A percentile compares a stretch with the other conserved stretches of the same genome.
These are phyloP conservation scores for Thecaphora frezii DNA, from an alignment of 1,284 basidiomycete species.

Conservation along the genomic window DNA sequence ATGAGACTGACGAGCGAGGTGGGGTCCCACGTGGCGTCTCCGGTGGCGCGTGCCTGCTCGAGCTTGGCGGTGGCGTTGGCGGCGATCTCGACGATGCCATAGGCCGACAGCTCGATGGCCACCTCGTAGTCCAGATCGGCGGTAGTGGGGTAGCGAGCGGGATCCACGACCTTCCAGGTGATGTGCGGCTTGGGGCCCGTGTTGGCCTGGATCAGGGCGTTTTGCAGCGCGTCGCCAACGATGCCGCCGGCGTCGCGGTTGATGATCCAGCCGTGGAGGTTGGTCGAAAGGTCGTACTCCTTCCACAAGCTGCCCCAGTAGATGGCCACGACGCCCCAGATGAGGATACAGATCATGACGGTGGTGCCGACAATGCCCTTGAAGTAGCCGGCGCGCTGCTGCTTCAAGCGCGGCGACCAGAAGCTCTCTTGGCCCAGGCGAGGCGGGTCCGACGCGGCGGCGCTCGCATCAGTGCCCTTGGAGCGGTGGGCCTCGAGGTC, in stretches of 20 bases:
- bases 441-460: too few relatives aligned
- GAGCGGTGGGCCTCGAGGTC: too few relatives aligned
- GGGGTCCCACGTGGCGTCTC: conserved; percentile 44
- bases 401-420: conserved; percentile 31
- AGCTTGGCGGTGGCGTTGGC: conserved; percentile 34
- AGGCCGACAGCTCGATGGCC: conserved; percentile 15
- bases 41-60: conserved; percentile 34
- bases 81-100: conserved; percentile 42
- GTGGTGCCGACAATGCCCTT: conserved; percentile 24
- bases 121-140: conserved; percentile 34
- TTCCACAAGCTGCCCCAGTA: conserved; percentile 54
- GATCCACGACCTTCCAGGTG: conserved; percentile 35
- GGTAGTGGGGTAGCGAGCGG: conserved; percentile 23
- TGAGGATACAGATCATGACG: conserved; percentile 29
- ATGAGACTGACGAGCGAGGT: conserved; percentile 29
- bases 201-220: conserved; percentile 36
- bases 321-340: conserved; percentile 39
- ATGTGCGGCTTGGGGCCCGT: conserved; percentile 37
- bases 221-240: conserved; percentile 33
- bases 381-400: conserved; percentile 24
- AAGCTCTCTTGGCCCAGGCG: conserved; percentile 17
- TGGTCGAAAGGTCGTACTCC: conserved; percentile 28
- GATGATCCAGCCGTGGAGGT: conserved; percentile 42
- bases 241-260: conserved; percentile 41
- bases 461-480: too few relatives aligned